Evolutionary conservation across 441 rosid species (phyloP).

Genomic region (Pelargonium citronellum): DNA sequence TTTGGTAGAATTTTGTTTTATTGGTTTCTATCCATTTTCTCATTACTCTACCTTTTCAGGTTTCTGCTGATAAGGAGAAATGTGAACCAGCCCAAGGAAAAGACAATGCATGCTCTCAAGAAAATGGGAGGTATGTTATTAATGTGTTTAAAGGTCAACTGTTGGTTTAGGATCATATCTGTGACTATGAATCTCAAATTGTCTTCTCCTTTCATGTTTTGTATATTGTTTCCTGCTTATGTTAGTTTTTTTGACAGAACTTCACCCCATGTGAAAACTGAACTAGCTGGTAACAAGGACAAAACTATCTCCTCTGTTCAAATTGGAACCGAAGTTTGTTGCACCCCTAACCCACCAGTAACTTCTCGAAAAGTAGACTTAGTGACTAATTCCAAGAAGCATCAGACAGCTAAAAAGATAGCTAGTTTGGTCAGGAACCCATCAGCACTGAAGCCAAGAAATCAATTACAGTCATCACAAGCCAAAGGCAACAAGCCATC

Average conservation of each 20-base stretch:
- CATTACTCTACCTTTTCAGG: conserved; percentile 25
- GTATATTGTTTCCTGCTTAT: too few relatives aligned
- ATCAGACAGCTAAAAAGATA: conserved; percentile 52
- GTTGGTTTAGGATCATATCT: too few relatives aligned
- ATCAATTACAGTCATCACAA: conserved; percentile 46
- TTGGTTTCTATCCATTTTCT: conserved; percentile 10
- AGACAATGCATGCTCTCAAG: conserved; percentile 20
- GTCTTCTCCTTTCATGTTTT: too few relatives aligned
- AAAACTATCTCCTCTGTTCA: conserved; percentile 26
- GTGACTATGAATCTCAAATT: too few relatives aligned
- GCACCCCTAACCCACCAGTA: conserved; percentile 34
- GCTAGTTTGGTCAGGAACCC: conserved; percentile 55
- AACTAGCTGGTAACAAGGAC: conserved; percentile 24
- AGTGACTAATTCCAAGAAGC: conserved; percentile 48
- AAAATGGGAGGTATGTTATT: conserved; percentile 8
- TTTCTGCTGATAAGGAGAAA: conserved; percentile 22
- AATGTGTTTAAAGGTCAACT: too few relatives aligned
- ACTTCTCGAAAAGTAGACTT: conserved; percentile 34
- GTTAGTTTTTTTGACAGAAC: too few relatives aligned
- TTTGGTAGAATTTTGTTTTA: not conserved
- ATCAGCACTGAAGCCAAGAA: conserved; percentile 45
- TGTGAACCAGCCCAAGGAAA: conserved; percentile 18
- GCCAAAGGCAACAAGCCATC: conserved; percentile 37
- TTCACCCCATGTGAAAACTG: too few relatives aligned
- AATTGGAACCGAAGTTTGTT: conserved; percentile 36